These are phyloP conservation scores for Emiliania huxleyi DNA, from an alignment of 78 protist genomes.

Conservation along the genomic window DNA sequence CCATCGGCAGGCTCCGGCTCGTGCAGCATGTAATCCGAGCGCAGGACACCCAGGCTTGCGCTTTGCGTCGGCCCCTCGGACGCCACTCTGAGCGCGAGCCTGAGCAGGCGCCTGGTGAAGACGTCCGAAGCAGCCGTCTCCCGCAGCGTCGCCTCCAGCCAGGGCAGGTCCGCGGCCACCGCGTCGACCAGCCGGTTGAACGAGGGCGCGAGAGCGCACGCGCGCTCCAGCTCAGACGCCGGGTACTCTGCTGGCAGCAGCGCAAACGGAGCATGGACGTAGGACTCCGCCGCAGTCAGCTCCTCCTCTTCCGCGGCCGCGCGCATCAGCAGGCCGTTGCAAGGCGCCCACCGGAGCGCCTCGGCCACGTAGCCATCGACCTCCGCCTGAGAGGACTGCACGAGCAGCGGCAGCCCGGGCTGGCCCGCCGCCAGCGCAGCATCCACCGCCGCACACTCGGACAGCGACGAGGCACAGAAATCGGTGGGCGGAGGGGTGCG, in stretches of 20 bases:
- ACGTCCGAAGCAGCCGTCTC: neutral
- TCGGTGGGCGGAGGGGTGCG: neutral
- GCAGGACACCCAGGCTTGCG: slow-evolving; percentile 64
- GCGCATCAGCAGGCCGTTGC: slow-evolving; percentile 29
- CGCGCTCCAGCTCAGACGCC: neutral
- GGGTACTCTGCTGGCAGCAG: neutral
- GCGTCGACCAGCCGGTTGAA: neutral
- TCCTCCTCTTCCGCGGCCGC: no score
- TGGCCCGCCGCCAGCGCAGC: neutral
- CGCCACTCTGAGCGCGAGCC: neutral
- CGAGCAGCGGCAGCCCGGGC: neutral
- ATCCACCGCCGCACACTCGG: neutral
- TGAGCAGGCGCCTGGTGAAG: neutral
- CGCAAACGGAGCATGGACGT: neutral
- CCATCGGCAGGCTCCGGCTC: no score
- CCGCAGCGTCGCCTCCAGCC: neutral
- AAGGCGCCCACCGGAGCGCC: neutral
- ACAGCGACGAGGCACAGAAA: neutral
- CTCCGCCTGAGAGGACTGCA: neutral
- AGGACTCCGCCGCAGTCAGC: neutral
- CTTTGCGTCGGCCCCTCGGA: slow-evolving; percentile 23
- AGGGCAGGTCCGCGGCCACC: neutral
- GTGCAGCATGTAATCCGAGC: slow-evolving; percentile 93
- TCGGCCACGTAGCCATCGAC: neutral
- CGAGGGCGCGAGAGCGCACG: neutral